phyloP scores from a whole-genome alignment of 2,329 filamentous ascomycete species.

The Colletotrichum magnum region DNA sequence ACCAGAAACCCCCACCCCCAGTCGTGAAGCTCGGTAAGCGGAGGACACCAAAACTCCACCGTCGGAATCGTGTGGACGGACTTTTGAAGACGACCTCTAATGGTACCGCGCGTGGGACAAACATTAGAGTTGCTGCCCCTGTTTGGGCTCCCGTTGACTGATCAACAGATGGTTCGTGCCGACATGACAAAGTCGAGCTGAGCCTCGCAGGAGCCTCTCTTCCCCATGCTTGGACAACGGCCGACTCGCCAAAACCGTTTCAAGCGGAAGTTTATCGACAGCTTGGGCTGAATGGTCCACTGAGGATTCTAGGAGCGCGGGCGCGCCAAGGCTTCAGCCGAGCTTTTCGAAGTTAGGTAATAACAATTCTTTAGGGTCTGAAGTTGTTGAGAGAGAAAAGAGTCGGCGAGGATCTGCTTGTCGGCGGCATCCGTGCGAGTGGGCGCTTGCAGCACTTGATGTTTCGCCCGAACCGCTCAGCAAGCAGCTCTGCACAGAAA shows the following conservation, averaged over 20 bases:
- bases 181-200: conserved; percentile 1
- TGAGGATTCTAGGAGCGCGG: no score
- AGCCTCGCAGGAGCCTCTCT: neutral
- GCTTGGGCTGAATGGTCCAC: neutral
- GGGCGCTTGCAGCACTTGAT: conserved; percentile 9
- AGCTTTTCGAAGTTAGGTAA: no score
- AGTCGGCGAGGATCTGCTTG: conserved; percentile 3
- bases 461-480: conserved; percentile 22
- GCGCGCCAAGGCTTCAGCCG: no score
- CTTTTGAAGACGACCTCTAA: neutral
- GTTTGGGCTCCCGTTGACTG: conserved; percentile 7
- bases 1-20: neutral
- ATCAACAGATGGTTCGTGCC: conserved; percentile 25
- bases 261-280: conserved; percentile 33
- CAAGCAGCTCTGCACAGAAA: neutral
- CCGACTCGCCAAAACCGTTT: conserved; percentile 29
- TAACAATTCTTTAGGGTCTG: no score
- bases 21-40: neutral
- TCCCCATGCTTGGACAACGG: neutral
- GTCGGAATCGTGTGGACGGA: neutral
- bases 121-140: neutral
- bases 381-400: no score
- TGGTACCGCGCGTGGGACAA: neutral
- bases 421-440: conserved; percentile 25
- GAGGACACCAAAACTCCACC: neutral